A percentile compares a stretch with the other conserved stretches of the same genome.
These are phyloP conservation scores for Cocos nucifera DNA, from an alignment of 176 grass and related monocot species.

Conservation along the genomic window DNA sequence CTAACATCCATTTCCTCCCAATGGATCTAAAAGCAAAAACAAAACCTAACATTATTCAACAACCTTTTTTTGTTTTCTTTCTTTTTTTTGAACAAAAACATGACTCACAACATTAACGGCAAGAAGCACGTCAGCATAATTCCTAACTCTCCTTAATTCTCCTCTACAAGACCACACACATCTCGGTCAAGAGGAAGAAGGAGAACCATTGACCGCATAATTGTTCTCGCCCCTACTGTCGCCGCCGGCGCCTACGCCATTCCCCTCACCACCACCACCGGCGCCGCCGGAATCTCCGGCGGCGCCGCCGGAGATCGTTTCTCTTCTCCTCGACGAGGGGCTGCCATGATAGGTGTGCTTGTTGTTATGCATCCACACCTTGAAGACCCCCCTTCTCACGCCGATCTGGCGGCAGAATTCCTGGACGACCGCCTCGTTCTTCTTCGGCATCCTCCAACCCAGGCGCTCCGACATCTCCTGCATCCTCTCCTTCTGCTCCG, in stretches of 20 bases:
- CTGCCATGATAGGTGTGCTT: conserved; percentile 77
- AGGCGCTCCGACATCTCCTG: conserved; percentile 85
- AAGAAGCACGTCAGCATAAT: too few relatives aligned
- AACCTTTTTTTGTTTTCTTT: too few relatives aligned
- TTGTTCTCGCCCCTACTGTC: neutral
- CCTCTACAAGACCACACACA: too few relatives aligned
- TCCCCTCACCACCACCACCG: too few relatives aligned
- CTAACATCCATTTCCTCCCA: too few relatives aligned
- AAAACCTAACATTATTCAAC: too few relatives aligned
- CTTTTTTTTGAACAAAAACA: too few relatives aligned
- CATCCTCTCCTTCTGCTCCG: conserved; percentile 95
- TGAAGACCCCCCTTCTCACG: conserved; percentile 86
- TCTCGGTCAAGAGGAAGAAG: conserved; percentile 21
- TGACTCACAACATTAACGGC: too few relatives aligned
- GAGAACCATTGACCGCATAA: conserved; percentile 26
- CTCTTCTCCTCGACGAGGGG: conserved; percentile 3
- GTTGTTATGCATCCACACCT: conserved; percentile 99
- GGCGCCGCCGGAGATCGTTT: too few relatives aligned
- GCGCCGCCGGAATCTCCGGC: too few relatives aligned
- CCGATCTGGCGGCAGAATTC: conserved; percentile 91
- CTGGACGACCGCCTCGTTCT: conserved; percentile 65
- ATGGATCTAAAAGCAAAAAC: too few relatives aligned
- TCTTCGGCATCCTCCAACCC: conserved; percentile 92
- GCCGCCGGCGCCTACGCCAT: neutral
- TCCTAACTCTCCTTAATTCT: too few relatives aligned